Evolutionary conservation across 805 yeast species (phyloP), one percentile per base, ranked within the genome.

Genomic region (Lachancea dasiensis): DNA sequence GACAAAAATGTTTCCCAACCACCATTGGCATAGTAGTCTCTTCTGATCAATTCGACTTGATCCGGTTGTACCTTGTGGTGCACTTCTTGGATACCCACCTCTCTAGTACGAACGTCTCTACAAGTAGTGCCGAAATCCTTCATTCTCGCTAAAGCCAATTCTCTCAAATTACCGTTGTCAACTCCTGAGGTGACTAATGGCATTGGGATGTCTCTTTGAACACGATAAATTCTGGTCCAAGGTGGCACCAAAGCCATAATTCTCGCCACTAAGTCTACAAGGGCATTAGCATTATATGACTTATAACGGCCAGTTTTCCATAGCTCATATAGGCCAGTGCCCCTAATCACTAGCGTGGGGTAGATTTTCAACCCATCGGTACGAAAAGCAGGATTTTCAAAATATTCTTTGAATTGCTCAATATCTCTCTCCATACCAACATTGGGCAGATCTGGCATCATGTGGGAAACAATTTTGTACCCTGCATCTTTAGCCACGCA

Each of bases 401-500:
- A 92, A 66, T 92, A 92, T 60, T 92, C 98, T 54, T 81, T 77
- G 58, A 92, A 92, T 65, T 92, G 98, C 55, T 87, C 95, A 42
- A 90, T 67, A 60, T 92, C 98, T 60, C 98, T 76, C 64, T 92
- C 98, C 95, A 90, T 86, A 14, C 97, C 98, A 42, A 92, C 97
- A 55, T 92, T 92, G 13, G 98, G 98, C 52, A 92, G 70, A 68
- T 92, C 98, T 11, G 98, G 98, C 98, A 92, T 92, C 98, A 92
- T 92, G 65, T 92, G 98, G 48, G 95, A 80, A 17, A 92, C 98
- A 38, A 92, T 95, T 60, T 92, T 92, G 64, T 89, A 92, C 10
- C 98, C 98, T 1, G 98, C 90, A 63, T 92, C 98, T 59, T 92
- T 92, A n/a, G 97, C 95, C 31, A 83, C 77, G 1, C 86, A 85